Percentiles rank a stretch among this genome's conserved stretches.
Evolutionary conservation across 2,329 filamentous ascomycete genomes (phyloP).

Genomic region (Neonectria sp.): DNA sequence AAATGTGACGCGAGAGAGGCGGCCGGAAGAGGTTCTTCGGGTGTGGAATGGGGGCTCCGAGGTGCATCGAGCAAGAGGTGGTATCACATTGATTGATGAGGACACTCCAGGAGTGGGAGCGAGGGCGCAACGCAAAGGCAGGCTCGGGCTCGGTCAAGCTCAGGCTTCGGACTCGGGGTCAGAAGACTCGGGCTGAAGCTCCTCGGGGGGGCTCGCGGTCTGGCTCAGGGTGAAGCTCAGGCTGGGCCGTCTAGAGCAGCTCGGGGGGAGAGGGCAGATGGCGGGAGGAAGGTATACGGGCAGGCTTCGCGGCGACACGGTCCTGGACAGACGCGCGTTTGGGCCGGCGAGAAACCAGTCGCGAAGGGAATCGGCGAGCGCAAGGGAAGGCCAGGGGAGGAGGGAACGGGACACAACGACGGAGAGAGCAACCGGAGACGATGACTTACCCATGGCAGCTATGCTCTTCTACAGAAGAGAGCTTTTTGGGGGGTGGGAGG

Average conservation of each 20-base stretch:
- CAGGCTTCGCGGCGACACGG: slow-evolving; percentile 37
- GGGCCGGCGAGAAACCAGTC: slow-evolving; percentile 24
- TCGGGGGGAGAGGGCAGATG: slow-evolving; percentile 3
- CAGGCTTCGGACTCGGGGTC: slow-evolving; percentile 3
- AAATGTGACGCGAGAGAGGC: slow-evolving; percentile 51
- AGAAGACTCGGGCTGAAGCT: slow-evolving; percentile 32
- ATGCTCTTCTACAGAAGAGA: slow-evolving; percentile 42
- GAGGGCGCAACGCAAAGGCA: slow-evolving; percentile 12
- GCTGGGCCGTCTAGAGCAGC: slow-evolving; percentile 21
- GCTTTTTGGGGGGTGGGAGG: slow-evolving; percentile 44
- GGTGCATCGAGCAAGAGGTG: slow-evolving; percentile 53
- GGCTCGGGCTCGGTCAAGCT: slow-evolving; percentile 35
- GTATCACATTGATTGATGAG: slow-evolving; percentile 55
- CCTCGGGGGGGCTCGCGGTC: slow-evolving; percentile 21
- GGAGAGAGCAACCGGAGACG: slow-evolving; percentile 37
- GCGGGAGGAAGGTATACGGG: slow-evolving; percentile 14
- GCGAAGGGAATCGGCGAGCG: slow-evolving; percentile 10
- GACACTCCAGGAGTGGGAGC: slow-evolving; percentile 50
- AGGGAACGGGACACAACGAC: slow-evolving; percentile 1
- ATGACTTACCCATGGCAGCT: slow-evolving; percentile 49
- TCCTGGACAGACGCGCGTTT: slow-evolving; percentile 41
- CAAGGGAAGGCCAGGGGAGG: not conserved
- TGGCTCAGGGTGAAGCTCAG: slow-evolving; percentile 39
- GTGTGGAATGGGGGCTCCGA: slow-evolving; percentile 50
- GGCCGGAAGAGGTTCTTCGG: slow-evolving; percentile 47